Evolutionary conservation across 805 yeast species (phyloP), one percentile per base, ranked within the genome.

Genomic region (Candida golubevii): DNA sequence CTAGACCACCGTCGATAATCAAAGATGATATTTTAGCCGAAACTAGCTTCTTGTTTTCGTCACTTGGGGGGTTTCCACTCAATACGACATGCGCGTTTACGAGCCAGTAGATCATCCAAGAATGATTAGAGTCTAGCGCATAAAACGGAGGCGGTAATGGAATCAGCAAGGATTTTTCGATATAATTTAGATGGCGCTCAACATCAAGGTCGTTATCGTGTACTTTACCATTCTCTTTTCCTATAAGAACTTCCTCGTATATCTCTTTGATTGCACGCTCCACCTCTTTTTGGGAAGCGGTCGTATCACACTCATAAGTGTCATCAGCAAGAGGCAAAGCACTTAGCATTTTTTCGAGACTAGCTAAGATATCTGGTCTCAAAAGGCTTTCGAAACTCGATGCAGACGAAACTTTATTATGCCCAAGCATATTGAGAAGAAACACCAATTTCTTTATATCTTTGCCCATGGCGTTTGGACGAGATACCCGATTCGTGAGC

Each of bases 51-150:
- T 47, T 43, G 8, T 42, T 13, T 1, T 31, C 36, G 3, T 23
- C 38, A 43, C 44, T 45, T 15, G 42, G 41, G 11, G 46, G 38
- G 12, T 39, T 35, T 2, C 52, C 52, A 11, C 46, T 40, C 31
- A 67, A 44, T 23, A 66, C 30, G 9, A 36, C 33, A 27, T 55
- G 52, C 5, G 66, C 71, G 58, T 88, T 88, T 36, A 77, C 59
- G 7, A 83, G 65, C 99, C 99, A 93, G 60, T 85, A 91, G 1
- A 86, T 46, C 57, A 91, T 66, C 98, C 98, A 93, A 0, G 96
- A 82, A 48, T 84, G 89, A n/a, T 93, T 85, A 0, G 97, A 93
- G 62, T 91, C 97, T 38, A 88, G 69, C 0, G 75, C 74, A 3
- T 62, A 58, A 60, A 75, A 83, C 8, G 61, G 66, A 2, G 65